Evolutionary conservation across 192 early-diverging fungal genomes (phyloP).

Genomic region (Podila clonocystis): DNA sequence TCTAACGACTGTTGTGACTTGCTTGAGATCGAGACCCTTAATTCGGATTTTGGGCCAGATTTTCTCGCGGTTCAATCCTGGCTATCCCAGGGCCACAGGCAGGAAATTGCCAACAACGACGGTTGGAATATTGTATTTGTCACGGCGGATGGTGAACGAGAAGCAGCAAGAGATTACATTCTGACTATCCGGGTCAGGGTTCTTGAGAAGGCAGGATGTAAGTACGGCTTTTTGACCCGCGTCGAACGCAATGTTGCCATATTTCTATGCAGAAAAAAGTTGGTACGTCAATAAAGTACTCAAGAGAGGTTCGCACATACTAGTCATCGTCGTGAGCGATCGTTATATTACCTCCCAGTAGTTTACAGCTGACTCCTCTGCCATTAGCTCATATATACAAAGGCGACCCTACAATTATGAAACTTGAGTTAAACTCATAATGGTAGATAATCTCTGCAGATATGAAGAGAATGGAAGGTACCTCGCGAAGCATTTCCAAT

Average conservation of each 20-base stretch:
- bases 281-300: not conserved
- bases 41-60: no score
- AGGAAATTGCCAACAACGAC: slow-evolving; percentile 45
- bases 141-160: slow-evolving; percentile 94
- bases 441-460: no score
- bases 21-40: no score
- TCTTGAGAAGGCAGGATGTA: slow-evolving; percentile 88
- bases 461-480: slow-evolving; percentile 44
- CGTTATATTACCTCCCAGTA: slow-evolving; percentile 87
- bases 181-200: slow-evolving; percentile 61
- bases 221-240: slow-evolving; percentile 95
- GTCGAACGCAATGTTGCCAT: slow-evolving; percentile 98
- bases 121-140: slow-evolving; percentile 87
- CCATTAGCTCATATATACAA: slow-evolving; percentile 69
- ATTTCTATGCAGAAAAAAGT: slow-evolving; percentile 65
- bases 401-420: slow-evolving; percentile 44
- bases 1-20: no score
- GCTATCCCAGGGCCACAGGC: slow-evolving; percentile 23
- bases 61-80: no score
- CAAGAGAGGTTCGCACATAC: not conserved
- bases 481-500: slow-evolving; percentile 83
- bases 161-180: slow-evolving; percentile 85
- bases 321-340: not conserved
- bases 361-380: slow-evolving; percentile 94
- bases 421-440: no score